Conservation (phyloP, 371 early-diverging fungal species). For the Saksenaea vasiformis region DNA sequence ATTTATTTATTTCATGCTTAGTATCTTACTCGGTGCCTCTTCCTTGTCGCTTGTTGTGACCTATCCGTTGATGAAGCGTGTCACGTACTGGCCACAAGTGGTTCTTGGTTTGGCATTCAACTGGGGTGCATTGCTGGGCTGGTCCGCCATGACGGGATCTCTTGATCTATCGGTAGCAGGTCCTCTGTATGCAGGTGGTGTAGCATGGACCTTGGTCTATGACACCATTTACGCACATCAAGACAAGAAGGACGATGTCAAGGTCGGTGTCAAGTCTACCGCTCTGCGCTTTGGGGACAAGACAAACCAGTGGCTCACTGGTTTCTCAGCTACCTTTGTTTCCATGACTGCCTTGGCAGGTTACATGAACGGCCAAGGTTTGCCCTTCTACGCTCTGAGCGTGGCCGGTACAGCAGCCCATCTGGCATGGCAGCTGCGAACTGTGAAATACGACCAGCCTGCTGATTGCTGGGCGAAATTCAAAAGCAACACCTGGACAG, state of each 20-base stretch:
- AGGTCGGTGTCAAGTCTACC: constrained; percentile 91
- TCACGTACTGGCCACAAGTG: constrained; percentile 94
- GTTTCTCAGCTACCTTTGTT: constrained; percentile 73
- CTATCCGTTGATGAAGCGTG: constrained; percentile 95
- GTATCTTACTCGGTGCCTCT: constrained; percentile 80
- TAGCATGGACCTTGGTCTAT: constrained; percentile 95
- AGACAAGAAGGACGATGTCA: constrained; percentile 88
- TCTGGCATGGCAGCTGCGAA: constrained; percentile 80
- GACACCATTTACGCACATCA: constrained; percentile 97
- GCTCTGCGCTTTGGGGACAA: constrained; percentile 84
- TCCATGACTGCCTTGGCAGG: constrained; percentile 74
- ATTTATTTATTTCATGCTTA: constrained; percentile 21
- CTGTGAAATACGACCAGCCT: constrained; percentile 69
- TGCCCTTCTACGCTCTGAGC: constrained; percentile 71
- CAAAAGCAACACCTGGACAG: constrained; percentile 76
- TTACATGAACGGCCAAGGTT: constrained; percentile 77
- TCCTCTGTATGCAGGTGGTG: constrained; percentile 86
- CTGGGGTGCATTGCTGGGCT: constrained; percentile 95
- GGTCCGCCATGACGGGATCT: constrained; percentile 84
- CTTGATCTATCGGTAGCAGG: constrained; percentile 69
- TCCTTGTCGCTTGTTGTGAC: constrained; percentile 78
- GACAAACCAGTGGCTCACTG: constrained; percentile 70
- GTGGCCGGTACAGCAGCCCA: constrained; percentile 79
- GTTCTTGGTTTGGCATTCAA: constrained; percentile 93
- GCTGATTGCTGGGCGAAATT: constrained; percentile 75